Base-by-base conservation (phyloP, 805 yeast genomes). In the Isabelozyma rhagii region DNA sequence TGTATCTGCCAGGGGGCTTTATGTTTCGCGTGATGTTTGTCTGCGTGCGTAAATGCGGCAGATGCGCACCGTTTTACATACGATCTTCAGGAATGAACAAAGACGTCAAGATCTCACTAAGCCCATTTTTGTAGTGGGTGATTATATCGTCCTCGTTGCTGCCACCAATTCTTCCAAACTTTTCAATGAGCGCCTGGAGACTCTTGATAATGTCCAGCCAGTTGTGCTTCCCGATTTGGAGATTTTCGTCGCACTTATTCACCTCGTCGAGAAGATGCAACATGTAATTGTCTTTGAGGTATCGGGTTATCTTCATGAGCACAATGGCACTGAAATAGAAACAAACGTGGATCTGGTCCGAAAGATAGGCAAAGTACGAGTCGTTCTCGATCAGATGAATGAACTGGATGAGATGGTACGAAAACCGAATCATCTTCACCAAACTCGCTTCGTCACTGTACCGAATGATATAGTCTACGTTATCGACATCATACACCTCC, bases 331-430 rank as follows among this genome's bases (percentile, higher is more conserved):
- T 64, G 56, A 70, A 78, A 47, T 74, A 74, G 49, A 79, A 71
- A 44, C 74, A 72, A 49, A 83, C 74, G 59, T 82, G 89, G 42
- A 85, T 71, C 65, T 84, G 89, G 67, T 86, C 91, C 10, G 88
- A 82, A n/a, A 86, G 71, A 57, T 80, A 82, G 0, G 86, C 84
- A 66, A 86, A 86, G 57, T 82, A 83, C 3, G 81, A 72, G 58
- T 80, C 84, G 51, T 75, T 70, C 25, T 69, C 74, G 21, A 77
- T 72, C 21, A 59, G 60, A 41, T 70, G 56, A 45, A 78, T 63
- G 17, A 77, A 71, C 42, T 66, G 70, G 1, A 82, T 63, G 3
- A 80, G 70, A 43, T 70, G 65, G 47, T 63, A 61, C 2, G 83
- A 61, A 56, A 75, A 80, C 25, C 64, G 65, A 14, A 75, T 56